These are phyloP conservation scores for Babesia divergens DNA, from an alignment of 169 alveolate genomes.

Conservation along the genomic window DNA sequence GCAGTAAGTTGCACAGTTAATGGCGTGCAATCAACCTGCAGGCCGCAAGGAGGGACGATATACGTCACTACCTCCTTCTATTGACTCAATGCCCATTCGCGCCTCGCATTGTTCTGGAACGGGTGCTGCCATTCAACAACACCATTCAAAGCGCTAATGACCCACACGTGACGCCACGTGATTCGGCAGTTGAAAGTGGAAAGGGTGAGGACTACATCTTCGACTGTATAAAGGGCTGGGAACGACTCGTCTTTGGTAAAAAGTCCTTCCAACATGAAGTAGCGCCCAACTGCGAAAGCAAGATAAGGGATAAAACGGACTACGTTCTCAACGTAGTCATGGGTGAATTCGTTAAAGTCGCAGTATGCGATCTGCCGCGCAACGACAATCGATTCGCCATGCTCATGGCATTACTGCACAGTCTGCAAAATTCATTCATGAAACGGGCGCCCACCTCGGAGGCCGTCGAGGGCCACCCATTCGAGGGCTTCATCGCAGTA, in stretches of 20 bases:
- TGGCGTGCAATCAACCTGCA: neutral
- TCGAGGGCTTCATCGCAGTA: constrained; percentile 13
- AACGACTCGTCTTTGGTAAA: constrained; percentile 1
- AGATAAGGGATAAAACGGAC: neutral
- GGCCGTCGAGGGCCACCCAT: constrained; percentile 1
- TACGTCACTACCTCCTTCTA: neutral
- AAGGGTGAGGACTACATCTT: neutral
- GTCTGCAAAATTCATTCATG: constrained; percentile 10
- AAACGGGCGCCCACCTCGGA: constrained; percentile 14
- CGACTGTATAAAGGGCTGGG: constrained; percentile 5
- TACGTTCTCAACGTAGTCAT: constrained; percentile 42
- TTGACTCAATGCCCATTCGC: constrained; percentile 18
- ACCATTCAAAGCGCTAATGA: neutral
- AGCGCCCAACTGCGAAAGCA: neutral
- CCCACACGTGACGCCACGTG: neutral
- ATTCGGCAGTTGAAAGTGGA: neutral
- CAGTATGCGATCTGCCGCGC: constrained; percentile 5
- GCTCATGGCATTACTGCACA: constrained; percentile 27
- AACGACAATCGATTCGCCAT: constrained; percentile 26
- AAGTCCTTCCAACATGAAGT: neutral
- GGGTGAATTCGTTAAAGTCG: constrained; percentile 48
- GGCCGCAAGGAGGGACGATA: constrained; percentile 8
- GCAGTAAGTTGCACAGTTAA: neutral
- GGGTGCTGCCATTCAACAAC: neutral
- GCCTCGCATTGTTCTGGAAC: constrained; percentile 1